These are phyloP conservation scores for Phyllosticta ampelicida DNA, from an alignment of 2,329 filamentous ascomycete genomes.

Conservation along the genomic window DNA sequence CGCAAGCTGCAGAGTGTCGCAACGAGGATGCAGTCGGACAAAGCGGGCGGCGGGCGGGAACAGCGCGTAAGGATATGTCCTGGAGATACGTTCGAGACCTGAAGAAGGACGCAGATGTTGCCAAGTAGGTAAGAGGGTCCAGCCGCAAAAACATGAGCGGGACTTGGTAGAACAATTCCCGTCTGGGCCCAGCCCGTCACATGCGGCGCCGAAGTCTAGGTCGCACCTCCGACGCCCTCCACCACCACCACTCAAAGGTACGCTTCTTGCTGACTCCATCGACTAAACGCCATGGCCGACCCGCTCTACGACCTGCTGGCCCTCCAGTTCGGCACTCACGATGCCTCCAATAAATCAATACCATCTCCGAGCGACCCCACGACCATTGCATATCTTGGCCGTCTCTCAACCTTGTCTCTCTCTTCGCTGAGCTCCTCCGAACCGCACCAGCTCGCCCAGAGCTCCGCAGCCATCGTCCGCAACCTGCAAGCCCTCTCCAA, in stretches of 20 bases:
- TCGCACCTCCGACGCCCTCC: not conserved
- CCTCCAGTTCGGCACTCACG: slow-evolving; percentile 45
- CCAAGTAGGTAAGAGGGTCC: not conserved
- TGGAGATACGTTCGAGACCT: not conserved
- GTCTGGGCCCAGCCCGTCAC: not conserved
- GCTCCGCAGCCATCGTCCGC: slow-evolving; percentile 68
- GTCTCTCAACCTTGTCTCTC: slow-evolving; percentile 66
- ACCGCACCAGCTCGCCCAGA: slow-evolving; percentile 67
- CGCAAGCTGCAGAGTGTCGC: not conserved
- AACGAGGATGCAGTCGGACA: not conserved
- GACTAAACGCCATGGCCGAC: slow-evolving; percentile 35
- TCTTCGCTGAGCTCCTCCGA: slow-evolving; percentile 63
- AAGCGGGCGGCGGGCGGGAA: not conserved
- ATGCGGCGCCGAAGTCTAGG: not conserved
- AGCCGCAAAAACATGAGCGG: not conserved
- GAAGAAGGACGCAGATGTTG: not conserved
- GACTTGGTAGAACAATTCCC: not conserved
- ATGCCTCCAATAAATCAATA: slow-evolving; percentile 28
- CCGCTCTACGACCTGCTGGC: slow-evolving; percentile 63
- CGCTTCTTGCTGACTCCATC: not conserved
- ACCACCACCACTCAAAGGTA: no score
- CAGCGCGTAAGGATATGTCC: not conserved
- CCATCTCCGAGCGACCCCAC: slow-evolving; percentile 39
- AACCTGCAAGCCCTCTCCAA: slow-evolving; percentile 83
- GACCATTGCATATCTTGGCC: slow-evolving; percentile 61